These are phyloP conservation scores for Grosmannia clavigera DNA, from an alignment of 2,329 filamentous ascomycete species.

Conservation along the genomic window DNA sequence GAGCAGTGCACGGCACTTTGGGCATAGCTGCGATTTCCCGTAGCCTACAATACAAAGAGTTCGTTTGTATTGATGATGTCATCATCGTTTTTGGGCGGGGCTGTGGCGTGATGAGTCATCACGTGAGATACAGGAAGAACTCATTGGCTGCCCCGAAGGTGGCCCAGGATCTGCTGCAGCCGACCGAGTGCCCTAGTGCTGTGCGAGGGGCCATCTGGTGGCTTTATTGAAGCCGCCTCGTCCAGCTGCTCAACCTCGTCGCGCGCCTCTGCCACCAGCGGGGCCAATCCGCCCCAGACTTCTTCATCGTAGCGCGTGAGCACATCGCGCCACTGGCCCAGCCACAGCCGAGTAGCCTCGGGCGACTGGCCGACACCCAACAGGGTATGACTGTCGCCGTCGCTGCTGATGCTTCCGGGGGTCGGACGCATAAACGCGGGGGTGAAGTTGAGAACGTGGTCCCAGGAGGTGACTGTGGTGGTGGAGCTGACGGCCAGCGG, in stretches of 20 bases:
- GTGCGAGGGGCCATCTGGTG: constrained; percentile 12
- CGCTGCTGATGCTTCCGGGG: constrained; percentile 9
- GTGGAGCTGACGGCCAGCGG: constrained; percentile 1
- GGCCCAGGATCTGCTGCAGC: constrained; percentile 26
- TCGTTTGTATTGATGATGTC: too few species aligned
- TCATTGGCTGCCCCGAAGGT: constrained; percentile 18
- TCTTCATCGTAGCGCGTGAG: constrained; percentile 48
- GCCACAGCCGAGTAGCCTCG: constrained; percentile 31
- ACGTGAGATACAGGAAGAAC: not conserved
- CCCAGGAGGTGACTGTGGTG: constrained; percentile 21
- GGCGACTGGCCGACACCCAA: constrained; percentile 26
- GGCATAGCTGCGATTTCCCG: too few species aligned
- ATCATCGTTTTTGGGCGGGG: too few species aligned
- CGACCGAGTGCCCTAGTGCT: constrained; percentile 23
- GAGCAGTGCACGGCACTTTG: too few species aligned
- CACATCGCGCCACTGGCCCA: constrained; percentile 43
- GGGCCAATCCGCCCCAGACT: constrained; percentile 53
- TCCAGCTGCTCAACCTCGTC: constrained; percentile 37
- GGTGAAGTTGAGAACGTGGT: constrained; percentile 37
- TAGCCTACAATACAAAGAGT: too few species aligned
- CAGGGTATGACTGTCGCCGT: constrained; percentile 13
- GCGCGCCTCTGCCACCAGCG: constrained; percentile 42
- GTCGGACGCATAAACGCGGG: constrained; percentile 27
- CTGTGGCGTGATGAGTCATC: too few species aligned
- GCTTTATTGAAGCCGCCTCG: not conserved